Base-by-base conservation (phyloP, 2,329 filamentous ascomycete species). In the Stemphylium beticola region DNA sequence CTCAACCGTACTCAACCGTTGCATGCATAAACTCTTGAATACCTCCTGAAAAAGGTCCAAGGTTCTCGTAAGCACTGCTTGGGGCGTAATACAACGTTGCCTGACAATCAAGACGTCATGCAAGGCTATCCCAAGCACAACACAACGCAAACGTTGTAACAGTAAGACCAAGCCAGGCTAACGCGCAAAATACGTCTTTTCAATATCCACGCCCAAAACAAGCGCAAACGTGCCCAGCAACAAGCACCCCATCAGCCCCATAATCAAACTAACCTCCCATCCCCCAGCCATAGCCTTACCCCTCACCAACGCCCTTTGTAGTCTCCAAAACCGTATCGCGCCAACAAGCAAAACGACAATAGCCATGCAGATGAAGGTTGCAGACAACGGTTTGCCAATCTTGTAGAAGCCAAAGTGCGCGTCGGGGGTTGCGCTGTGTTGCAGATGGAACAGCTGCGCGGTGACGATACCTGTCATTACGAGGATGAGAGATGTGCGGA, bases 401-500 rank as follows among this genome's bases (percentile, higher is more conserved):
- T 81, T 73, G 55, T 80, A 84, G 68, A 85, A 91, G 1, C 85
- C 85, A 53, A 89, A 82, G 10, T 76, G 73, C 2, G 74, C 72
- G 33, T 76, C 63, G 1, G 75, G 77, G 14, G 74, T 65, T 8
- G 78, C 67, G 22, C 78, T 69, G 26, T 85, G 79, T 65, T 87
- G 82, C 3, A 88, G 77, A 17, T 82, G 80, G 64, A 90, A 90
- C 7, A 92, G 81, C 67, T 92, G 89, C 0, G 87, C 85, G 24
- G 88, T 81, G 3, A 85, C 64, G 2, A 88, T 83, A 15, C 88
- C 87, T 17, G 86, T 77, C 76, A 90, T 87, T 12, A 87, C 86
- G 34, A 91, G 78, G n/a, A 83, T 81, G 33, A 89, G 75, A 0
- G 87, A 90, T 1, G 88, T 92, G 17, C 89, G 84, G 26, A 91